phyloP scores from a whole-genome alignment of 345 rosid species.

The Gossypium arboreum region DNA sequence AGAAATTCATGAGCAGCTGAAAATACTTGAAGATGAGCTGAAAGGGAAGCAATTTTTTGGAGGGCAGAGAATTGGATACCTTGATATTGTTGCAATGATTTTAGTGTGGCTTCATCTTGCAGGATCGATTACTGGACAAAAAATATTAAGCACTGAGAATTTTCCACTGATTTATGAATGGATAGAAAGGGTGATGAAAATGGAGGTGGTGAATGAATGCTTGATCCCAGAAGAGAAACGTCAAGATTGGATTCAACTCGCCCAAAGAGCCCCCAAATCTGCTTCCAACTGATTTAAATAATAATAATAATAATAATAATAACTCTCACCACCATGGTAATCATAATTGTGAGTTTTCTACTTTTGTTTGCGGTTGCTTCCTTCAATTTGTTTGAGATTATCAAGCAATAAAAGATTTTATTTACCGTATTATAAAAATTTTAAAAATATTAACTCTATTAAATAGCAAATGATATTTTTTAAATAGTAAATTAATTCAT shows the following conservation, averaged over 20 bases:
- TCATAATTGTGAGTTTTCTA: no score
- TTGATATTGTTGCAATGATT: slow-evolving; percentile 14
- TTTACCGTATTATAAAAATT: no score
- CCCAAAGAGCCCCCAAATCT: neutral
- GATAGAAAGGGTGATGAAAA: slow-evolving; percentile 2
- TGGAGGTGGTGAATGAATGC: slow-evolving; percentile 13
- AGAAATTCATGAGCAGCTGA: slow-evolving; percentile 18
- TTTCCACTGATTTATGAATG: neutral
- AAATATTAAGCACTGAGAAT: neutral
- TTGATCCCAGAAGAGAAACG: slow-evolving; percentile 1
- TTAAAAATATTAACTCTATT: no score
- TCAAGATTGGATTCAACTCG: neutral
- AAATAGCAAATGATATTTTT: no score
- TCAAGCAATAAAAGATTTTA: no score
- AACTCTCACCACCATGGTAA: no score
- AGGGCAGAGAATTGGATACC: slow-evolving; percentile 21
- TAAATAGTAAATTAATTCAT: no score
- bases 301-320: no score
- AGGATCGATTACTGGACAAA: neutral
- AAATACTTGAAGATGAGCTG: slow-evolving; percentile 19
- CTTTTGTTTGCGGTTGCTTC: no score
- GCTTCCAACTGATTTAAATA: neutral
- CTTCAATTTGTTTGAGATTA: no score
- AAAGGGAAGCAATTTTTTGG: slow-evolving; percentile 26
- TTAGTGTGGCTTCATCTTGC: neutral